phyloP scores from a whole-genome alignment of 768 basidiomycete genomes.

The Saitozyma podzolica region DNA sequence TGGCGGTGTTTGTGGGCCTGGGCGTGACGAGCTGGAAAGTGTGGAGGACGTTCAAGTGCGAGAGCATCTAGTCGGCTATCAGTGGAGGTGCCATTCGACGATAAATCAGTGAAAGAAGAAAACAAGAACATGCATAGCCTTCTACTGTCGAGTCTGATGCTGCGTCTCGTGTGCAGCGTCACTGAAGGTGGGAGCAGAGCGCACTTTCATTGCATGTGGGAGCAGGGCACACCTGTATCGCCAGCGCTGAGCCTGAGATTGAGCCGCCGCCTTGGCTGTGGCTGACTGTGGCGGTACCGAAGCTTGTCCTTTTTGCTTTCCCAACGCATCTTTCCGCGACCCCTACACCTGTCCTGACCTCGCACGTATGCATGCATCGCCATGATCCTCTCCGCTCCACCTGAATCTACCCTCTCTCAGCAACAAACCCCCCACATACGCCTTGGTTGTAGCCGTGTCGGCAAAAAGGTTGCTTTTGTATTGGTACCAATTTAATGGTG shows the following conservation, averaged over 20 bases:
- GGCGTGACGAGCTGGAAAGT: constrained; percentile 47
- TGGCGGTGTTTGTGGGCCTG: constrained; percentile 64
- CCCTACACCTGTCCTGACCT: not conserved
- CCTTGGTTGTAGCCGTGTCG: not conserved
- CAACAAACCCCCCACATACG: not conserved
- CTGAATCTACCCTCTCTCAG: too few relatives aligned
- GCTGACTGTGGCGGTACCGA: not conserved
- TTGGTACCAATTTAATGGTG: constrained; percentile 1
- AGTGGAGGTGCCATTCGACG: not conserved
- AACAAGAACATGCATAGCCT: not conserved
- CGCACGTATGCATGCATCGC: not conserved
- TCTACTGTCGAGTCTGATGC: not conserved
- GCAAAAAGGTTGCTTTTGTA: not conserved
- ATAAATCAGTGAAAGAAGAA: not conserved
- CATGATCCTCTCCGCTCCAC: not conserved
- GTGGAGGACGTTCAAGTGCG: constrained; percentile 48
- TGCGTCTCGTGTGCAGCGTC: not conserved
- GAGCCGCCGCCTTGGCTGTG: not conserved
- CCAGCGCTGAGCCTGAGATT: not conserved
- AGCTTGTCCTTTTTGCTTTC: too few relatives aligned
- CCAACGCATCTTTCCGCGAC: too few relatives aligned
- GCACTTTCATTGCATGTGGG: not conserved
- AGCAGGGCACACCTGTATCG: not conserved
- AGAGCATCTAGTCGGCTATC: constrained; percentile 25
- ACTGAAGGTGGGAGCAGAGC: not conserved